These are phyloP conservation scores for Cydonia oblonga DNA, from an alignment of 331 rosid genomes.

Conservation along the genomic window DNA sequence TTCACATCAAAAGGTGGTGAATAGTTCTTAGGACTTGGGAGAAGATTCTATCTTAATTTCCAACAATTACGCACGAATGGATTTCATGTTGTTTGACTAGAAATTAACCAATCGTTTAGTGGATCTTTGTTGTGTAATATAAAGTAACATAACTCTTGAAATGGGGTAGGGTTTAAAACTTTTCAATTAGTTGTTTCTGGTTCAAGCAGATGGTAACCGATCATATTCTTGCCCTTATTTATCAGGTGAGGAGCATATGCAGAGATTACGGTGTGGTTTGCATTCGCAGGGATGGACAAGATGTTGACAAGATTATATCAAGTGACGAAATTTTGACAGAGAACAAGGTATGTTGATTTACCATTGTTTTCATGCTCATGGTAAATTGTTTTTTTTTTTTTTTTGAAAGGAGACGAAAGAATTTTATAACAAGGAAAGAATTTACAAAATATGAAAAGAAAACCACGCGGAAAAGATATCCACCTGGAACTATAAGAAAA, in stretches of 20 bases:
- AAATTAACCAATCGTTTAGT: background rate
- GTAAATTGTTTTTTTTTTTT: too few species aligned
- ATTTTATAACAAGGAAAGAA: too few species aligned
- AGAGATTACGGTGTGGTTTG: slow-evolving; percentile 66
- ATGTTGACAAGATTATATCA: slow-evolving; percentile 43
- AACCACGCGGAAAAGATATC: too few species aligned
- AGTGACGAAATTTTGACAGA: slow-evolving; percentile 39
- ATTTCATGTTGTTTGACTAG: background rate
- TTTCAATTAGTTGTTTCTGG: background rate
- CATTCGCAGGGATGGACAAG: slow-evolving; percentile 81
- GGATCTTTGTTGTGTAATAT: background rate
- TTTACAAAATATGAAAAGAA: too few species aligned
- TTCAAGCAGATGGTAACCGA: background rate
- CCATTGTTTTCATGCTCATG: background rate
- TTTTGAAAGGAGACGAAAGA: too few species aligned
- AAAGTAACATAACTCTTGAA: background rate
- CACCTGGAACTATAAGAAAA: too few species aligned
- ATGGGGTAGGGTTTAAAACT: background rate
- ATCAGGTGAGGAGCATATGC: slow-evolving; percentile 52
- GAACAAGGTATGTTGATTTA: slow-evolving; percentile 35
- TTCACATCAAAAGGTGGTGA: background rate
- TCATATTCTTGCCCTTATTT: background rate
- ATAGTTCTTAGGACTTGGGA: background rate
- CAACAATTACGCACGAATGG: background rate
- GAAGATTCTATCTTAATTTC: background rate